A percentile compares a stretch with the other conserved stretches of the same genome.
Evolutionary conservation across 2,329 filamentous ascomycete genomes (phyloP).

Genomic region (Elsinoe arachidis): DNA sequence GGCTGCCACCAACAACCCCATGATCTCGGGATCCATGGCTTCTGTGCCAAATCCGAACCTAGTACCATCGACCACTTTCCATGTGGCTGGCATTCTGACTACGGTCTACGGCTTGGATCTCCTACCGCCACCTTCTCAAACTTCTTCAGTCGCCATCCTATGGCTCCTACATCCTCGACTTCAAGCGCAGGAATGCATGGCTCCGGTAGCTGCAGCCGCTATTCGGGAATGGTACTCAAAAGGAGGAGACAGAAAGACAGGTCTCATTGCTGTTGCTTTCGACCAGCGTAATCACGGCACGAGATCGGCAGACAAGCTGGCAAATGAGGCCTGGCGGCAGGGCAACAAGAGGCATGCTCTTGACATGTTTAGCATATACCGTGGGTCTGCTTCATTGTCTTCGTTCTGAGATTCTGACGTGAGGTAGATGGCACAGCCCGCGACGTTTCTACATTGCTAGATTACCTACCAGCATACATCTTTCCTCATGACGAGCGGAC

Average conservation of each 20-base stretch:
- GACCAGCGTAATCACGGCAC: constrained; percentile 91
- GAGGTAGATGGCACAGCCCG: constrained; percentile 53
- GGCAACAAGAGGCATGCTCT: constrained; percentile 76
- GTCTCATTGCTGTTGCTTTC: constrained; percentile 73
- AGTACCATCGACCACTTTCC: constrained; percentile 57
- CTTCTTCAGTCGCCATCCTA: constrained; percentile 60
- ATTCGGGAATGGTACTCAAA: constrained; percentile 59
- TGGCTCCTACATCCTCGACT: constrained; percentile 84
- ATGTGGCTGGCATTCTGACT: constrained; percentile 69
- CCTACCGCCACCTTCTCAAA: constrained; percentile 43
- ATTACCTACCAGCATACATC: constrained; percentile 67
- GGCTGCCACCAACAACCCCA: constrained; percentile 10
- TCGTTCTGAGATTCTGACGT: constrained; percentile 4
- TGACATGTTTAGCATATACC: constrained; percentile 80
- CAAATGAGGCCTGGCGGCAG: constrained; percentile 70
- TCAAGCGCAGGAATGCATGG: constrained; percentile 64
- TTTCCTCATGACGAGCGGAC: constrained; percentile 42
- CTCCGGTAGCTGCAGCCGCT: constrained; percentile 58
- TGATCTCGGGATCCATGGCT: constrained; percentile 11
- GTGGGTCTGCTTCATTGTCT: constrained; percentile 33
- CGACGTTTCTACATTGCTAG: constrained; percentile 70
- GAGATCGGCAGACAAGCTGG: constrained; percentile 54
- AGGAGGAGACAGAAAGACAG: constrained; percentile 32
- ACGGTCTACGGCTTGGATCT: constrained; percentile 76
- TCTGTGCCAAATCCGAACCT: neutral